A percentile compares a stretch with the other conserved stretches of the same genome.
These are phyloP conservation scores for Lentinula aciculospora DNA, from an alignment of 768 basidiomycete genomes.

Conservation along the genomic window DNA sequence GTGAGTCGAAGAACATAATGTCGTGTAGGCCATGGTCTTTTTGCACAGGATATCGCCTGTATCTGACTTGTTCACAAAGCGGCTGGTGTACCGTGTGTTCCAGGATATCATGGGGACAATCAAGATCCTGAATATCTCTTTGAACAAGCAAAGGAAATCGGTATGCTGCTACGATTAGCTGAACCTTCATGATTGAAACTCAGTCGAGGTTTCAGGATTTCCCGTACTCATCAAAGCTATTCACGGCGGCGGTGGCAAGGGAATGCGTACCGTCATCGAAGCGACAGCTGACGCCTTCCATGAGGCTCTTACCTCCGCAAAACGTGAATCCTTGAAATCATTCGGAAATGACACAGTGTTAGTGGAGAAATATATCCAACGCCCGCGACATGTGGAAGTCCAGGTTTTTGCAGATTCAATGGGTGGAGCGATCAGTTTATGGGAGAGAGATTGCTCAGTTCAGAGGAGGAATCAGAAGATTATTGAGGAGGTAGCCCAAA, in stretches of 20 bases:
- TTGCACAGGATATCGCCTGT: too few relatives aligned
- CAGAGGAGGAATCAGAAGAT: constrained; percentile 94
- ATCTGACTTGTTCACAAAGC: too few relatives aligned
- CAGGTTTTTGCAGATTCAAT: constrained; percentile 86
- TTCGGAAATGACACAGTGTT: constrained; percentile 87
- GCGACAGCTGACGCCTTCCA: constrained; percentile 61
- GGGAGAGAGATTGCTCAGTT: constrained; percentile 92
- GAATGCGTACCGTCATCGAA: constrained; percentile 76
- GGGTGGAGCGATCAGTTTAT: constrained; percentile 87
- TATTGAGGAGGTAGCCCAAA: constrained; percentile 67
- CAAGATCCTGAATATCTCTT: constrained; percentile 73
- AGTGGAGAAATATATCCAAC: constrained; percentile 84
- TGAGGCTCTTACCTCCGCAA: constrained; percentile 80
- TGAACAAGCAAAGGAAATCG: constrained; percentile 65
- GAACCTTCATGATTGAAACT: not conserved
- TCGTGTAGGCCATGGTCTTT: constrained; percentile 37
- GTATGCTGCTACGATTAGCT: constrained; percentile 21
- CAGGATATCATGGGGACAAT: constrained; percentile 85
- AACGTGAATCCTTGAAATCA: constrained; percentile 81
- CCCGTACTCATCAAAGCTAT: constrained; percentile 96
- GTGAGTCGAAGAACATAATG: constrained; percentile 97
- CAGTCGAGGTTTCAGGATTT: constrained; percentile 46
- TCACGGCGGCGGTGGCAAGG: constrained; percentile 93
- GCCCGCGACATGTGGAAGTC: constrained; percentile 89
- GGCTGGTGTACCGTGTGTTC: constrained; percentile 89